Conservation (phyloP, 2,329 filamentous ascomycete species). For the Coleophoma cylindrospora region DNA sequence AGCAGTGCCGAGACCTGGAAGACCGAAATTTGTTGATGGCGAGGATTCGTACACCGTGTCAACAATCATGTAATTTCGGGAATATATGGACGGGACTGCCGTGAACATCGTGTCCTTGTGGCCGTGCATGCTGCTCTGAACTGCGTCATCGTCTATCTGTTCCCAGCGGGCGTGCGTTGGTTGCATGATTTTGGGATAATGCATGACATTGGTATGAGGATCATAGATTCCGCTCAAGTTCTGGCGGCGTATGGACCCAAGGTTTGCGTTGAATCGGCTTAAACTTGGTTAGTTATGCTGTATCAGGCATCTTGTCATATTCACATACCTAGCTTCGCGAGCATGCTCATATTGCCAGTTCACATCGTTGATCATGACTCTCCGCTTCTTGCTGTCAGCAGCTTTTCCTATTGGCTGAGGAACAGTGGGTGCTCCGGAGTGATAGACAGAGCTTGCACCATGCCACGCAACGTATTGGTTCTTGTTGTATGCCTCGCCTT, state of each 20-base stretch:
- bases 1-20: slow-evolving; percentile 52
- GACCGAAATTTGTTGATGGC: slow-evolving; percentile 44
- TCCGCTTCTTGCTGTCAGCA: slow-evolving; percentile 73
- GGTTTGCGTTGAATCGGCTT: slow-evolving; percentile 78
- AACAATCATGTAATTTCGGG: slow-evolving; percentile 57
- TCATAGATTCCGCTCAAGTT: slow-evolving; percentile 82
- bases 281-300: not conserved
- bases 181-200: slow-evolving; percentile 83
- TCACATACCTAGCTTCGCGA: slow-evolving; percentile 74
- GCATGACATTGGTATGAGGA: slow-evolving; percentile 87
- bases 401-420: slow-evolving; percentile 70
- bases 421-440: slow-evolving; percentile 73
- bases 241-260: slow-evolving; percentile 58
- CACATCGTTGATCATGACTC: slow-evolving; percentile 81
- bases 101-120: slow-evolving; percentile 39
- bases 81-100: slow-evolving; percentile 48
- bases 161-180: slow-evolving; percentile 83
- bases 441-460: slow-evolving; percentile 92
- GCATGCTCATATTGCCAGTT: slow-evolving; percentile 98
- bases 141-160: slow-evolving; percentile 47
- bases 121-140: not conserved
- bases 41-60: slow-evolving; percentile 57
- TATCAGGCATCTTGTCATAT: not conserved
- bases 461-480: slow-evolving; percentile 99
- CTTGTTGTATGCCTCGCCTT: slow-evolving; percentile 91